Percentiles rank a stretch among this genome's conserved stretches.
These are phyloP conservation scores for Pseudocercospora fuligena DNA, from an alignment of 2,329 filamentous ascomycete genomes.

Conservation along the genomic window DNA sequence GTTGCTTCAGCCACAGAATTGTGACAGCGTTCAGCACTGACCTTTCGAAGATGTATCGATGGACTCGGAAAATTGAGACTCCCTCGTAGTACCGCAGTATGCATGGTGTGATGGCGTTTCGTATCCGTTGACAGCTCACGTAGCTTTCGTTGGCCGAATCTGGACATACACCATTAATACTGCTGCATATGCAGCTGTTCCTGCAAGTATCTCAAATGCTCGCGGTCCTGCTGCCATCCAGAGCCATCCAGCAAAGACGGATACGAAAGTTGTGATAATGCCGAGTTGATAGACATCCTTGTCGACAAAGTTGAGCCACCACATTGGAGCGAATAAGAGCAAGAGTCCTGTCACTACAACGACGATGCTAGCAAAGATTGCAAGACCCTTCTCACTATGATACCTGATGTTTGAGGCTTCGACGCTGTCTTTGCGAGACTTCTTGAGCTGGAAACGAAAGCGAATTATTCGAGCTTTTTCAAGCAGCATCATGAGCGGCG, in stretches of 20 bases:
- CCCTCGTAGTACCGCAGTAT: too few relatives aligned
- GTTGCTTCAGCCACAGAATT: too few relatives aligned
- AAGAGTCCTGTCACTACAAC: constrained; percentile 13
- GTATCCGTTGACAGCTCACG: not conserved
- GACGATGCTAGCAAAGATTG: constrained; percentile 12
- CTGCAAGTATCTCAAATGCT: constrained; percentile 26
- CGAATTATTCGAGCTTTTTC: constrained; percentile 1
- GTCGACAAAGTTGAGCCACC: constrained; percentile 23
- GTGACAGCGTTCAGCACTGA: too few relatives aligned
- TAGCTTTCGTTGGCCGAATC: not conserved
- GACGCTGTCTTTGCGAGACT: not conserved
- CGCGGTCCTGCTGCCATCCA: constrained; percentile 21
- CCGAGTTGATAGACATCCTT: constrained; percentile 10
- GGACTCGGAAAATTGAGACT: too few relatives aligned
- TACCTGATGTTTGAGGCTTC: not conserved
- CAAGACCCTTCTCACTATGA: constrained; percentile 16
- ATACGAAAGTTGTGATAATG: constrained; percentile 19
- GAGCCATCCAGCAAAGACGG: constrained; percentile 11
- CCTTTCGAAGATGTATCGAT: too few relatives aligned
- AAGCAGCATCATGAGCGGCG: constrained; percentile 2
- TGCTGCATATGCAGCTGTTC: constrained; percentile 24
- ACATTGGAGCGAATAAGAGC: constrained; percentile 21
- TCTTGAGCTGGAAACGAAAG: not conserved
- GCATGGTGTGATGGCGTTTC: too few relatives aligned
- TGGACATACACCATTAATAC: constrained; percentile 26